These are phyloP conservation scores for Pyrenochaeta sp. DNA, from an alignment of 2,329 filamentous ascomycete species.

Conservation along the genomic window DNA sequence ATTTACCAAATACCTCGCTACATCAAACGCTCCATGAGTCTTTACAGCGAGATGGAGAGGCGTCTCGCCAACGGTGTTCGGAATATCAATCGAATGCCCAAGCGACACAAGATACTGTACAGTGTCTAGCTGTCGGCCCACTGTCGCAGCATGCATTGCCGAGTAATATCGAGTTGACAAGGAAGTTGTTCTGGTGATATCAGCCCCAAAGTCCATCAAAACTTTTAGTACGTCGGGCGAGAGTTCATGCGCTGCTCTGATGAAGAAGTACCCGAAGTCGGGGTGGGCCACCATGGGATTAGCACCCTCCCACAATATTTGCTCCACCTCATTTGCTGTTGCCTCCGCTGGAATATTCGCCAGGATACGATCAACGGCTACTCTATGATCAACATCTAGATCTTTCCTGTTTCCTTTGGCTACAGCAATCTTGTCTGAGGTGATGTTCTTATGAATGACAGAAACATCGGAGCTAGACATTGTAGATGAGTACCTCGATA, in stretches of 20 bases:
- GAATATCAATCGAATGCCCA: conserved; percentile 37
- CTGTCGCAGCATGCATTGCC: conserved; percentile 39
- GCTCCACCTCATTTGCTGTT: conserved; percentile 35
- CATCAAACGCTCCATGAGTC: conserved; percentile 34
- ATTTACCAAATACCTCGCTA: conserved; percentile 40
- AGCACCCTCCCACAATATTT: conserved; percentile 42
- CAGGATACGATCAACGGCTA: conserved; percentile 40
- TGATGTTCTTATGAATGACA: conserved; percentile 36
- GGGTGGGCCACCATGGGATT: conserved; percentile 40
- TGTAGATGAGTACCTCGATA: conserved; percentile 28
- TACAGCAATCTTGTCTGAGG: conserved; percentile 40
- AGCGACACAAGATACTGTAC: conserved; percentile 37
- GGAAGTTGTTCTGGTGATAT: conserved; percentile 28
- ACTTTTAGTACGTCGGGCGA: conserved; percentile 30
- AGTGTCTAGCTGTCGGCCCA: conserved; percentile 36
- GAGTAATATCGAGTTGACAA: conserved; percentile 29
- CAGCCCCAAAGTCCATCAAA: conserved; percentile 42
- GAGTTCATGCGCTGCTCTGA: conserved; percentile 40
- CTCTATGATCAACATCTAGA: conserved; percentile 31
- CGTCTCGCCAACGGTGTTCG: conserved; percentile 40
- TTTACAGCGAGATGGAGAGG: conserved; percentile 42
- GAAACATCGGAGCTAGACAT: conserved; percentile 36
- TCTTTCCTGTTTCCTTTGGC: conserved; percentile 37
- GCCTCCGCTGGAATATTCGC: conserved; percentile 35
- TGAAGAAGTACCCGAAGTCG: conserved; percentile 40